Evolutionary conservation across 2,329 filamentous ascomycete species (phyloP).

Genomic region (Venturia oleaginea): DNA sequence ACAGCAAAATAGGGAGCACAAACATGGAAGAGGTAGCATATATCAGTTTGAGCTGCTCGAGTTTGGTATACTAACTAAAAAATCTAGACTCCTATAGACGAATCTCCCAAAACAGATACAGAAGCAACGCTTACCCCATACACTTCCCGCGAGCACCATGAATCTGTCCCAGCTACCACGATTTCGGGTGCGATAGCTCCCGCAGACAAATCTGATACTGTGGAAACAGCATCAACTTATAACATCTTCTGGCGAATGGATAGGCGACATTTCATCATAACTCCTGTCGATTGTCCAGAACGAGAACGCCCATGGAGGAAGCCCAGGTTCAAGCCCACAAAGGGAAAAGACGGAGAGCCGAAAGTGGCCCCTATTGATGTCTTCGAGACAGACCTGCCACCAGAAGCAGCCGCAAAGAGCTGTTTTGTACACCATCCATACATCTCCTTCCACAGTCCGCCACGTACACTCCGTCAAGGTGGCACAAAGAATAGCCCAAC

Average conservation of each 20-base stretch:
- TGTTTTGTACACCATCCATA: conserved; percentile 26
- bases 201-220: neutral
- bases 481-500: conserved; percentile 17
- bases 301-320: neutral
- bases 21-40: neutral
- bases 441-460: conserved; percentile 24
- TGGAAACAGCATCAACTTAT: neutral
- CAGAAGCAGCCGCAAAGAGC: neutral
- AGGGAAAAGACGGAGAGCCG: neutral
- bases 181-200: neutral
- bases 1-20: neutral
- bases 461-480: conserved; percentile 22
- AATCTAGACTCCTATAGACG: neutral
- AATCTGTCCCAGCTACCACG: neutral
- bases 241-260: conserved; percentile 6
- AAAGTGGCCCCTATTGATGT: neutral
- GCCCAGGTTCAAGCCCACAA: neutral
- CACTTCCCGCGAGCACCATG: neutral
- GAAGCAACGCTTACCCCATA: neutral
- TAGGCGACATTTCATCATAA: neutral
- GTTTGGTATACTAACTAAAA: neutral
- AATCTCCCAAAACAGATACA: neutral
- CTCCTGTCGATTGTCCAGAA: neutral
- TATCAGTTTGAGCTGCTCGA: neutral
- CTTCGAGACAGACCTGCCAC: neutral